Percentiles rank a stretch among this genome's conserved stretches.
Evolutionary conservation across 768 basidiomycete genomes (phyloP).

Genomic region (Russula lepida): DNA sequence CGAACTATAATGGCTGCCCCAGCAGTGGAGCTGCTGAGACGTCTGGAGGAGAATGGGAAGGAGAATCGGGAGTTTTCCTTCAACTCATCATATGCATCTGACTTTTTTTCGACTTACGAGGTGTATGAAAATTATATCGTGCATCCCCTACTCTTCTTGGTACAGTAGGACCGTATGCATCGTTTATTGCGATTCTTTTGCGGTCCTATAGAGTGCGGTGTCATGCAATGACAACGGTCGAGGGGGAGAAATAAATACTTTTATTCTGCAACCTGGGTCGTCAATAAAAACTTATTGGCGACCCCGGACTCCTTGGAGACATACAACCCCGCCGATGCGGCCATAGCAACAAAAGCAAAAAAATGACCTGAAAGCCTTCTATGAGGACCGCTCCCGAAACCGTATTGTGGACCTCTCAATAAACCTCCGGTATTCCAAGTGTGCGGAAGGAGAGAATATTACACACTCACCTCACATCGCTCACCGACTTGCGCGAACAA

Average conservation of each 20-base stretch:
- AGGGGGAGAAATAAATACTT: neutral
- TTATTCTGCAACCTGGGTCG: neutral
- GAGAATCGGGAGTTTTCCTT: neutral
- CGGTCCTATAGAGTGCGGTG: neutral
- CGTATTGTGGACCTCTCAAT: too few relatives aligned
- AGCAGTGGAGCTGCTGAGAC: neutral
- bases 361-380: too few relatives aligned
- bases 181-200: neutral
- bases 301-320: neutral
- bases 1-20: neutral
- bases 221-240: neutral
- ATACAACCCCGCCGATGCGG: neutral
- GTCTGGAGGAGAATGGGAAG: neutral
- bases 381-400: too few relatives aligned
- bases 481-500: too few relatives aligned
- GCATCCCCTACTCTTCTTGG: neutral
- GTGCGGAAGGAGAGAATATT: too few relatives aligned
- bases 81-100: neutral
- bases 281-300: neutral
- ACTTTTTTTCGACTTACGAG: neutral
- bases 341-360: neutral
- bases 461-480: too few relatives aligned
- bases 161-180: neutral
- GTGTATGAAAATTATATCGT: neutral
- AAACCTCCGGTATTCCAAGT: too few relatives aligned